phyloP scores from a whole-genome alignment of 768 basidiomycete genomes.

The Chalciporus sphaerocephalus region DNA sequence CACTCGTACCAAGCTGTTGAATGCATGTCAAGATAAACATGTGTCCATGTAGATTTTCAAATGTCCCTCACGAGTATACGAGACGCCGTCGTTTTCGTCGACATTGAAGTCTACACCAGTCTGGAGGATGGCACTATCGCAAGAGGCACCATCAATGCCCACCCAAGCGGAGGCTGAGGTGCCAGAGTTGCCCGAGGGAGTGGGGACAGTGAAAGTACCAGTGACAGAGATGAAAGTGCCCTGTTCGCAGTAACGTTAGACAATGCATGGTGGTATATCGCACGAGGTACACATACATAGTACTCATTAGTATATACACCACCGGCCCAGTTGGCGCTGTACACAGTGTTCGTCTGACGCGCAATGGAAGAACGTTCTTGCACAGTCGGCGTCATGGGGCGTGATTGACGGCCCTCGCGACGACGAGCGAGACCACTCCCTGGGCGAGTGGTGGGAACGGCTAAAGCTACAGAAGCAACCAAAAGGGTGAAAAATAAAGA shows the following conservation, averaged over 20 bases:
- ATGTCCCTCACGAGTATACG: background rate
- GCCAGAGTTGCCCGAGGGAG: background rate
- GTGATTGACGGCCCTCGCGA: too few relatives aligned
- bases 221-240: slow-evolving; percentile 2
- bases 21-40: background rate
- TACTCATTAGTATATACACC: background rate
- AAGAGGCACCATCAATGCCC: slow-evolving; percentile 7
- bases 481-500: too few relatives aligned
- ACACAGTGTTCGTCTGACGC: too few relatives aligned
- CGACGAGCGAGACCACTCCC: too few relatives aligned
- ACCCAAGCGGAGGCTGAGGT: slow-evolving; percentile 3
- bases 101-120: slow-evolving; percentile 3
- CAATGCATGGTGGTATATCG: too few relatives aligned
- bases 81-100: too few relatives aligned
- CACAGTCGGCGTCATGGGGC: too few relatives aligned
- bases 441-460: too few relatives aligned
- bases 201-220: slow-evolving; percentile 5
- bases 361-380: too few relatives aligned
- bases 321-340: slow-evolving; percentile 3
- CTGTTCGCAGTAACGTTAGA: background rate
- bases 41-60: background rate
- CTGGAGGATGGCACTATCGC: background rate
- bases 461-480: too few relatives aligned
- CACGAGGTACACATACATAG: background rate
- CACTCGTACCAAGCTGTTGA: slow-evolving; percentile 7